phyloP scores from a whole-genome alignment of 2,329 filamentous ascomycete species.

The Hyphodiscus sp. region DNA sequence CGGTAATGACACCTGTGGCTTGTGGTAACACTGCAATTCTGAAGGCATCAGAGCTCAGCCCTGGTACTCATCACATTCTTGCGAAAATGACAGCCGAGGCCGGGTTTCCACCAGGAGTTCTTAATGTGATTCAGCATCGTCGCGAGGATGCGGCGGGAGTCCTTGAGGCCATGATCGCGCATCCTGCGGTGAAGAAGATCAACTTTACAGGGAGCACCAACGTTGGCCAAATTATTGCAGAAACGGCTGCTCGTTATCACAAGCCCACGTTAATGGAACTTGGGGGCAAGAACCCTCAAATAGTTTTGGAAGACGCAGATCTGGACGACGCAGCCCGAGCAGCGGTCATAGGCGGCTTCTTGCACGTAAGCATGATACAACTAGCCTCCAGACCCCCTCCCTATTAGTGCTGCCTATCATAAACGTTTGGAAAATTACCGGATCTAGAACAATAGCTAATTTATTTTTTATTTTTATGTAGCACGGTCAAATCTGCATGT shows the following conservation, averaged over 20 bases:
- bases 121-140: constrained; percentile 34
- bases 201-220: constrained; percentile 40
- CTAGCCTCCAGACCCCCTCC: no score
- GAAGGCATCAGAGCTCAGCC: constrained; percentile 31
- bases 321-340: constrained; percentile 24
- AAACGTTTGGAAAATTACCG: no score
- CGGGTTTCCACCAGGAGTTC: constrained; percentile 35
- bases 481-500: constrained; percentile 33
- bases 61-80: constrained; percentile 28
- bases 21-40: constrained; percentile 26
- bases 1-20: constrained; percentile 16
- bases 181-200: constrained; percentile 34
- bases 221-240: constrained; percentile 37
- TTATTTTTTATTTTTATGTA: constrained; percentile 11
- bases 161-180: constrained; percentile 33
- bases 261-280: constrained; percentile 43
- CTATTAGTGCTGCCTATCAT: no score
- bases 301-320: constrained; percentile 41
- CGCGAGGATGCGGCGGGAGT: constrained; percentile 31
- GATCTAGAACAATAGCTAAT: not conserved
- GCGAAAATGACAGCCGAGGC: constrained; percentile 34
- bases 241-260: constrained; percentile 32
- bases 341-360: constrained; percentile 26
- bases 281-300: constrained; percentile 39
- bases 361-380: constrained; percentile 19